phyloP scores from a whole-genome alignment of 1,284 basidiomycete genomes.

The Inonotus obliquus region DNA sequence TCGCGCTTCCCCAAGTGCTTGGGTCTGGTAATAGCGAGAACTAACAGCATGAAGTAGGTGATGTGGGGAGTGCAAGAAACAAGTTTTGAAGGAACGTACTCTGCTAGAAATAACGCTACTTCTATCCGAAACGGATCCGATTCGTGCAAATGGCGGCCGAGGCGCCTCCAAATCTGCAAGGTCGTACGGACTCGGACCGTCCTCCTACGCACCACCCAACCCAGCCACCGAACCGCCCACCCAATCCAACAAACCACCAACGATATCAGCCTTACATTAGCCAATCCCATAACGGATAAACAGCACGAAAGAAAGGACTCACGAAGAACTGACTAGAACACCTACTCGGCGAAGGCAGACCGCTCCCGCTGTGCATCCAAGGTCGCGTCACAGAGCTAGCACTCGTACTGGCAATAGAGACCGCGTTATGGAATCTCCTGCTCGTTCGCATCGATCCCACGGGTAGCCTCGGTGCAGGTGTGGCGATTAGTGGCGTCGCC shows the following conservation, averaged over 20 bases:
- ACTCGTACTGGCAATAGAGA: not conserved
- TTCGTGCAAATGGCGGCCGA: not conserved
- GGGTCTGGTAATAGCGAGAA: constrained; percentile 8
- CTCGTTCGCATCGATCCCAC: not conserved
- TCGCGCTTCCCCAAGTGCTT: not conserved
- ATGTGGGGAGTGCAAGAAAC: too few species aligned
- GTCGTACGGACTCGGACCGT: not conserved
- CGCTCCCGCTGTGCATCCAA: not conserved
- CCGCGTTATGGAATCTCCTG: not conserved
- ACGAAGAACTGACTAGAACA: not conserved
- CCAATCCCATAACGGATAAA: too few species aligned
- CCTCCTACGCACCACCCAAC: not conserved
- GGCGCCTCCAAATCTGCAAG: constrained; percentile 1
- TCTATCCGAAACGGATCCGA: not conserved
- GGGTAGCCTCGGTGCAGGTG: not conserved
- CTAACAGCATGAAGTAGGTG: not conserved
- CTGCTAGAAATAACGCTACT: not conserved
- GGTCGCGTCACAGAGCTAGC: not conserved
- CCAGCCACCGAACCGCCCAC: not conserved
- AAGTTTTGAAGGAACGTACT: not conserved
- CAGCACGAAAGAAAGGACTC: not conserved
- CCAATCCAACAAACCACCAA: too few species aligned
- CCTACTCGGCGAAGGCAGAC: not conserved
- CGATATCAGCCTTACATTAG: too few species aligned
- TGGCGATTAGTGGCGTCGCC: not conserved